Conservation (phyloP, 306 rosid species). For the Cercis canadensis region DNA sequence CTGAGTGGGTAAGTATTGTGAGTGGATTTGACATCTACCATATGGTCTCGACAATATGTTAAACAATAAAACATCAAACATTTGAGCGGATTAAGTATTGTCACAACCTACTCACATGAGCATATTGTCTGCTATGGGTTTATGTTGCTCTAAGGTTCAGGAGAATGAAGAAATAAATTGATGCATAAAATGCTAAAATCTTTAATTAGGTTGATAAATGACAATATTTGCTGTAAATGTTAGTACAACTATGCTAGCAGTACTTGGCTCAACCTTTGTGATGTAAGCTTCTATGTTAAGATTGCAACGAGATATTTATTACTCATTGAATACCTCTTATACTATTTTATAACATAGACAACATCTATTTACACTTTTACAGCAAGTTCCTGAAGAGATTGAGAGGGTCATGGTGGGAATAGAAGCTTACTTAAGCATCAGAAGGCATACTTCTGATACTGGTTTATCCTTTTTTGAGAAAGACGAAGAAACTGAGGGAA, state of each 20-base stretch:
- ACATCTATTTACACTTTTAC: slow-evolving; percentile 33
- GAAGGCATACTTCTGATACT: slow-evolving; percentile 67
- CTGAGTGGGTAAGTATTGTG: too few species aligned
- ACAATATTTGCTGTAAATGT: slow-evolving; percentile 1
- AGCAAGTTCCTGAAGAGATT: slow-evolving; percentile 98
- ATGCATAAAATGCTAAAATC: too few species aligned
- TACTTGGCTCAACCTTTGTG: not conserved
- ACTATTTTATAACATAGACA: slow-evolving; percentile 23
- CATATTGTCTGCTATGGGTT: too few species aligned
- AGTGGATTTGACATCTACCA: too few species aligned
- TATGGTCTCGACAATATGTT: too few species aligned
- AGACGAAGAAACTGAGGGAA: slow-evolving; percentile 62
- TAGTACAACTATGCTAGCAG: slow-evolving; percentile 18
- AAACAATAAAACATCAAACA: too few species aligned
- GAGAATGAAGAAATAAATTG: too few species aligned
- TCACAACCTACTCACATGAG: too few species aligned
- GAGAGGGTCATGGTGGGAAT: slow-evolving; percentile 92
- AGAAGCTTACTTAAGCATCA: slow-evolving; percentile 96
- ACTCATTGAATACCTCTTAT: slow-evolving; percentile 11
- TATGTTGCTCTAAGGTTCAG: too few species aligned
- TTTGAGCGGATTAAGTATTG: too few species aligned
- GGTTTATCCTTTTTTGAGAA: slow-evolving; percentile 87
- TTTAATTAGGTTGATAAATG: too few species aligned
- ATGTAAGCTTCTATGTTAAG: not conserved
- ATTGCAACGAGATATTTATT: slow-evolving; percentile 11